These are phyloP conservation scores for Carex kokanica DNA, from an alignment of 176 grass and related monocot genomes.

Conservation along the genomic window DNA sequence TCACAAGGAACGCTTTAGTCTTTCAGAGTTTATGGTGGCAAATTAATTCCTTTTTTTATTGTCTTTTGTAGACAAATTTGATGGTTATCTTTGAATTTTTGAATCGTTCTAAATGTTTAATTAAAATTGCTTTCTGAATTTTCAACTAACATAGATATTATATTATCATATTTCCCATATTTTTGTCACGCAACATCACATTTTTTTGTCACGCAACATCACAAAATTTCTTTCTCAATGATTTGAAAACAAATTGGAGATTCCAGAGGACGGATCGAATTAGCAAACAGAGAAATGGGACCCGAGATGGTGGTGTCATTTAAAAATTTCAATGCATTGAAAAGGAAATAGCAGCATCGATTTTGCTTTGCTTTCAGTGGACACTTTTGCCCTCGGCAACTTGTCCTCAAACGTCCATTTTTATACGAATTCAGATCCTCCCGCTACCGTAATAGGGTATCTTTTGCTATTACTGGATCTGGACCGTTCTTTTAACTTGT, in stretches of 20 bases:
- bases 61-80: neutral
- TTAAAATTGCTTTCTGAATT: neutral
- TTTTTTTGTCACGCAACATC: too few species aligned
- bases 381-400: neutral
- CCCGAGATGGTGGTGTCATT: neutral
- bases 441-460: too few species aligned
- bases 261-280: neutral
- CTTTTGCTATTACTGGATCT: too few species aligned
- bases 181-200: too few species aligned
- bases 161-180: neutral
- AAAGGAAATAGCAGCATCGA: neutral
- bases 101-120: neutral
- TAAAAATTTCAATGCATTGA: neutral
- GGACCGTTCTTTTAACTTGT: too few species aligned
- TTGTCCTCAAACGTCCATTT: neutral
- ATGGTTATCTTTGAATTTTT: neutral
- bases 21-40: neutral
- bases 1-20: neutral
- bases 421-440: neutral
- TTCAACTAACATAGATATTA: neutral
- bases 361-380: neutral
- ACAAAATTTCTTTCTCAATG: neutral
- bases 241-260: neutral
- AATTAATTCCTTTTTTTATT: neutral
- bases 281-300: neutral